Evolutionary conservation across 495 filamentous ascomycete genomes (phyloP), one percentile per base, ranked within the genome.

Genomic region (Aspergillus asperescens): DNA sequence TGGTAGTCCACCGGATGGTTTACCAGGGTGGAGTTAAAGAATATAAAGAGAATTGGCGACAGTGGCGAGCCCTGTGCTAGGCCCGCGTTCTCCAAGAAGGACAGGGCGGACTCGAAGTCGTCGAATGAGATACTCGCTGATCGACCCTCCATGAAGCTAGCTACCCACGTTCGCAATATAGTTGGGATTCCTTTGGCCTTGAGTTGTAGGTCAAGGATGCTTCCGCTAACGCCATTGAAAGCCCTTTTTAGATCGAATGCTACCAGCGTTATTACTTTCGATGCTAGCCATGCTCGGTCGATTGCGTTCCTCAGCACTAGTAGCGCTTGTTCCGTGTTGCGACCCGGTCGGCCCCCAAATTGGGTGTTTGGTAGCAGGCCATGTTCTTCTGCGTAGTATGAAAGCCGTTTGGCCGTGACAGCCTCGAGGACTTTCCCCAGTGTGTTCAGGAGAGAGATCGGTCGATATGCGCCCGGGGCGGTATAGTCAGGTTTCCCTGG

Each of bases 231-330:
- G 7, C 62, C 56, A 24, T 68, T 64, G 37, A 68, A 68, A 31
- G 61, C 65, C 1, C 62, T 59, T 48, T 65, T 68, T 7, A 63
- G 60, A 35, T 68, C 52, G 28, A 68, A 67, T 22, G 52, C 45
- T 1, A 68, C 23, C 2, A 65, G 52, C 0, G 47, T 63, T 1
- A 66, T 44, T 4, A 65, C 55, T 32, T 48, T 54, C 5, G 35
- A 27, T 57, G 37, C 35, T 4, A 52, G 47, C 58, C 50, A 67
- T n/a, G 62, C 64, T 49, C 34, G 50, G 54, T 65, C 54, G 25
- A 64, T 62, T 3, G 61, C 53, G 23, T 59, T 65, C 0, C 48
- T 23, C 0, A 68, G 57, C 3, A 63, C 54, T 12, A 63, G 47
- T 8, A 67, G 39, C 20, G 60, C 60, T 27, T 63, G 42, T 29